Conservation (phyloP, 768 basidiomycete species). For the Antrodiella citrinella region DNA sequence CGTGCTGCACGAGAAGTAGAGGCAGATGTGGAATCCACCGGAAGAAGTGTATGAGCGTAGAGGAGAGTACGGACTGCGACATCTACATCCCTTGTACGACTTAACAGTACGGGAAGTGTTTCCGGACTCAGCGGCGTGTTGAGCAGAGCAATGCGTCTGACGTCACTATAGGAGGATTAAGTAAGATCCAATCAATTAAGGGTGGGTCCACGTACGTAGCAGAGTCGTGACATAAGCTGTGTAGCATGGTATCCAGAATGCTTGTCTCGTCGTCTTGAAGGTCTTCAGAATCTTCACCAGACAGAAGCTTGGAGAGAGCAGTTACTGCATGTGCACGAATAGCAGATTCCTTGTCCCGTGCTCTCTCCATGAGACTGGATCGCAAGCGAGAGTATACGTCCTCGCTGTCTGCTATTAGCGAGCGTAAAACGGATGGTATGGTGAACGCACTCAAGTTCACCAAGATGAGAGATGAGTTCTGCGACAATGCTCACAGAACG, state of each 20-base stretch:
- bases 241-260: constrained; percentile 27
- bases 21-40: background rate
- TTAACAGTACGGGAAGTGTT: constrained; percentile 34
- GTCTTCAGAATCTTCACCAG: constrained; percentile 28
- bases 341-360: constrained; percentile 37
- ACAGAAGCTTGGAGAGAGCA: constrained; percentile 35
- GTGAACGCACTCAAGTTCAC: constrained; percentile 38
- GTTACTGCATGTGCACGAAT: constrained; percentile 39
- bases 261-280: constrained; percentile 21
- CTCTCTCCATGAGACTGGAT: constrained; percentile 30
- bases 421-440: background rate
- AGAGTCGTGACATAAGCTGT: constrained; percentile 34
- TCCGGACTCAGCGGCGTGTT: constrained; percentile 30
- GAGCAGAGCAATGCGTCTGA: constrained; percentile 41
- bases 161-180: constrained; percentile 40
- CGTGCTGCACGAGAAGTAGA: background rate
- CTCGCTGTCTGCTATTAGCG: constrained; percentile 35
- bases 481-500: constrained; percentile 37
- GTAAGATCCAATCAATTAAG: no score
- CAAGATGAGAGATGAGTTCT: constrained; percentile 36
- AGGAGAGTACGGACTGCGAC: constrained; percentile 32
- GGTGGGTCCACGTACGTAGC: constrained; percentile 33
- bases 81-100: constrained; percentile 40
- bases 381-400: constrained; percentile 34
- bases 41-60: constrained; percentile 26